Base-by-base conservation (phyloP, 2,329 filamentous ascomycete species). In the Cryphonectria naterciae region DNA sequence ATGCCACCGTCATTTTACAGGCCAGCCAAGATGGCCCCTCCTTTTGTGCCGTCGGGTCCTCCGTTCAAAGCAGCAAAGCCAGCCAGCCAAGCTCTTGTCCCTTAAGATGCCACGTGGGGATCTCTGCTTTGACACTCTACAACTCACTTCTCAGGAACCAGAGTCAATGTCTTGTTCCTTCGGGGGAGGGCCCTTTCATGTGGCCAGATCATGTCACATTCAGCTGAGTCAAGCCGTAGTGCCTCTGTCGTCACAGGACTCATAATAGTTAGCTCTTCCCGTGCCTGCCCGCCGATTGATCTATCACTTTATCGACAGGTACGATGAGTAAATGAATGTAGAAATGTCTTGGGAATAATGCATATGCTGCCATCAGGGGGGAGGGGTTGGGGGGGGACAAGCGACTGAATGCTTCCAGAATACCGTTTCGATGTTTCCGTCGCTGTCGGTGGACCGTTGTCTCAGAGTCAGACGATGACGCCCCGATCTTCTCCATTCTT, bases 401-500 rank as follows among this genome's bases (percentile, higher is more conserved):
- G 28, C 13, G 56, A 56, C 25, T 25, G 56, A 61, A 61, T 61
- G 58, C 58, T 61, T 61, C 58, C 32, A 61, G 58, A 61, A 61
- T 39, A 39, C 46, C 19, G 58, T 61, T 39, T 37, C 58, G 35
- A 61, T 61, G 58, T 61, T 61, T 61, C 58, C 58, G 58, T 61
- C 58, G 58, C 58, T 22, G 56, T 60, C 1, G 15, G 56, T 61
- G 56, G 56, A 32, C 56, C 56, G 28, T 61, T 61, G 58, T 61
- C 58, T 61, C 58, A 61, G 32, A n/a, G 58, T 61, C 58, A 61
- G 58, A 39, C 35, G 58, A 61, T 61, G 58, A n/a, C 52, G 52
- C 52, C 52, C 52, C 54, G 58, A 35, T 32, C 19, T 35, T 61
- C 17, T 37, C 58, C 58, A 39, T 39, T n/a, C 58, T 39, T 61